Percentiles rank a stretch among this genome's conserved stretches.
phyloP scores from a whole-genome alignment of 306 rosid species.

The Adenanthera pavonina region DNA sequence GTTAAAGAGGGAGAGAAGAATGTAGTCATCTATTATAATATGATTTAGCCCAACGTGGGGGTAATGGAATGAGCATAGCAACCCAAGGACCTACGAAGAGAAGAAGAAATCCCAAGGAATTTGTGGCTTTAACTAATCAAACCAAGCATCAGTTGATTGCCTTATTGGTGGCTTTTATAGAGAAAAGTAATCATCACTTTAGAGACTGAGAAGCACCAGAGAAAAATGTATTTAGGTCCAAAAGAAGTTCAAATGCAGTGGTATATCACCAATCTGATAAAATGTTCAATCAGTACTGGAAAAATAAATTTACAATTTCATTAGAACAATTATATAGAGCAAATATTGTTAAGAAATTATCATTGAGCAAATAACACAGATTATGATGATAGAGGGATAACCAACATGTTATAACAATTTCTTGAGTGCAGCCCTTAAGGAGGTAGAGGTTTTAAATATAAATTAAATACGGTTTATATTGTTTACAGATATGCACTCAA shows the following conservation, averaged over 20 bases:
- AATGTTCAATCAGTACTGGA: constrained; percentile 1
- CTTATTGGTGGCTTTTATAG: not conserved
- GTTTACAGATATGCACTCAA: too few relatives aligned
- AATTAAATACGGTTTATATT: too few relatives aligned
- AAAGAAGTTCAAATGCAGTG: constrained; percentile 2
- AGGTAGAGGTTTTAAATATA: too few relatives aligned
- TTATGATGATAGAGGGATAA: not conserved
- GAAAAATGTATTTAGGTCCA: not conserved
- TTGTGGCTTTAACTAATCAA: constrained; percentile 5
- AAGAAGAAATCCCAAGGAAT: constrained; percentile 8
- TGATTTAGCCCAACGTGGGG: not conserved
- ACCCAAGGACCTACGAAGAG: constrained; percentile 4
- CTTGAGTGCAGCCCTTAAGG: constrained; percentile 6
- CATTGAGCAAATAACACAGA: not conserved
- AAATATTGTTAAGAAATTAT: not conserved
- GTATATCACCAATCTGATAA: constrained; percentile 30
- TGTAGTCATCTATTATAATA: not conserved
- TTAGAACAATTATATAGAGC: not conserved
- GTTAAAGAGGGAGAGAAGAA: too few relatives aligned
- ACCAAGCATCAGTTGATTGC: not conserved
- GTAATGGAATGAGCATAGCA: constrained; percentile 12
- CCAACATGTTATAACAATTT: constrained; percentile 12
- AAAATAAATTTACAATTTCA: constrained; percentile 8
- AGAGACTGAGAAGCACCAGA: not conserved
- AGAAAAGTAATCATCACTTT: not conserved